Conservation (phyloP, 2,329 filamentous ascomycete genomes). For the Sarocladium brachiariae region DNA sequence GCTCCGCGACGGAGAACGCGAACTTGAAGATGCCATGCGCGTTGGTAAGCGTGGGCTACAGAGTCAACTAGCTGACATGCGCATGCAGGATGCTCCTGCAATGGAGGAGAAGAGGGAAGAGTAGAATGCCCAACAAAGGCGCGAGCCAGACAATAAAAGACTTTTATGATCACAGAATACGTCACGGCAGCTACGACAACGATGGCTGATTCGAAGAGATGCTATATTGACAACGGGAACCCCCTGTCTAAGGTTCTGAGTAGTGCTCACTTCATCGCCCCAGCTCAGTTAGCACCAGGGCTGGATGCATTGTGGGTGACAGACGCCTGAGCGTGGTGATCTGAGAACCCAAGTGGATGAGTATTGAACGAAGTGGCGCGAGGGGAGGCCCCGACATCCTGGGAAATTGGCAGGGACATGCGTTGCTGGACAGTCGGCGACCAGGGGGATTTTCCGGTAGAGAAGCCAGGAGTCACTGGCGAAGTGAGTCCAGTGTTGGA, state of each 20-base stretch:
- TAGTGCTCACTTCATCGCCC: neutral
- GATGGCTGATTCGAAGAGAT: no score
- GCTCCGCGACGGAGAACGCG: slow-evolving; percentile 59
- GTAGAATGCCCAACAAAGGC: neutral
- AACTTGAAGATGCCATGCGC: slow-evolving; percentile 62
- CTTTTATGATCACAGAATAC: no score
- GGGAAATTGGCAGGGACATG: neutral
- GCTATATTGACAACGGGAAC: neutral
- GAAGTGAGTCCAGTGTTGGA: slow-evolving; percentile 1
- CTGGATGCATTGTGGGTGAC: neutral
- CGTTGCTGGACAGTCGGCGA: neutral
- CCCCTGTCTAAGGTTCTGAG: neutral
- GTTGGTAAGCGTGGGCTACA: slow-evolving; percentile 60
- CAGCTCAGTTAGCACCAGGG: neutral
- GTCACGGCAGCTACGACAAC: no score
- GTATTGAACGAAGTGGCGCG: neutral
- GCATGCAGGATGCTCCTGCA: slow-evolving; percentile 13
- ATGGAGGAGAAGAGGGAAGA: neutral
- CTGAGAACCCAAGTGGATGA: neutral
- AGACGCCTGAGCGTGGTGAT: neutral
- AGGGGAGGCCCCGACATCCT: neutral
- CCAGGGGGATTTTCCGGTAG: slow-evolving; percentile 1
- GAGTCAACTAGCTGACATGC: slow-evolving; percentile 44
- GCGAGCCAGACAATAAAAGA: no score
- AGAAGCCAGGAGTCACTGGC: neutral